Evolutionary conservation across 164 flowering plant genomes (phyloP).

Genomic region (Sextonia rubra): DNA sequence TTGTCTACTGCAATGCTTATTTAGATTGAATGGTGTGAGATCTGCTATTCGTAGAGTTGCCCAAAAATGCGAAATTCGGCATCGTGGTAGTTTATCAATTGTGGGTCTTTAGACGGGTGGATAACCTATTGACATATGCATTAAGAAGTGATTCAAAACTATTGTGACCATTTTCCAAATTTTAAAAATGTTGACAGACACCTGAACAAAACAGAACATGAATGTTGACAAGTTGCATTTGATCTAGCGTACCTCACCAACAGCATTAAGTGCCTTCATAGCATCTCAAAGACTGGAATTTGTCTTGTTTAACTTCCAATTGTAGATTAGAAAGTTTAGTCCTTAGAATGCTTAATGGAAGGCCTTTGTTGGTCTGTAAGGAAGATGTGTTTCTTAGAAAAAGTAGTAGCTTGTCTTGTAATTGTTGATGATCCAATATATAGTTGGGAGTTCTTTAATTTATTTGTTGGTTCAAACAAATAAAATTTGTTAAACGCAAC

Average conservation of each 20-base stretch:
- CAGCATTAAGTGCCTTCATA: constrained; percentile 86
- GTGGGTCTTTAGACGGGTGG: constrained; percentile 68
- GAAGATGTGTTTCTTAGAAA: too few species aligned
- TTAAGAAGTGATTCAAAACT: not conserved
- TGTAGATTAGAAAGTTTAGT: too few species aligned
- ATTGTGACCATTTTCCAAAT: not conserved
- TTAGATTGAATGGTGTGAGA: constrained; percentile 62
- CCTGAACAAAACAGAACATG: not conserved
- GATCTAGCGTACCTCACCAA: constrained; percentile 65
- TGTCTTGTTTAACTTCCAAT: too few species aligned
- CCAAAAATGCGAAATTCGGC: constrained; percentile 74
- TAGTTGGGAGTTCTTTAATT: too few species aligned
- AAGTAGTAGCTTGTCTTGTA: too few species aligned
- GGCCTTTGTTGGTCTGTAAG: too few species aligned
- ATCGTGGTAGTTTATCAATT: constrained; percentile 82
- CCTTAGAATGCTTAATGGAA: too few species aligned
- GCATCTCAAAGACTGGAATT: too few species aligned
- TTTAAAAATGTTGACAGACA: not conserved
- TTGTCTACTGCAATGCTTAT: constrained; percentile 42
- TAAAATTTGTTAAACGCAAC: too few species aligned
- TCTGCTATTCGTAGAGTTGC: constrained; percentile 76
- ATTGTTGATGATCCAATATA: too few species aligned
- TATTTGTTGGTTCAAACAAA: too few species aligned
- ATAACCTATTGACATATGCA: constrained; percentile 47
- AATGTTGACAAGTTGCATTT: not conserved